phyloP scores from a whole-genome alignment of 192 early-diverging fungal genomes.

The Linnemannia zychae region DNA sequence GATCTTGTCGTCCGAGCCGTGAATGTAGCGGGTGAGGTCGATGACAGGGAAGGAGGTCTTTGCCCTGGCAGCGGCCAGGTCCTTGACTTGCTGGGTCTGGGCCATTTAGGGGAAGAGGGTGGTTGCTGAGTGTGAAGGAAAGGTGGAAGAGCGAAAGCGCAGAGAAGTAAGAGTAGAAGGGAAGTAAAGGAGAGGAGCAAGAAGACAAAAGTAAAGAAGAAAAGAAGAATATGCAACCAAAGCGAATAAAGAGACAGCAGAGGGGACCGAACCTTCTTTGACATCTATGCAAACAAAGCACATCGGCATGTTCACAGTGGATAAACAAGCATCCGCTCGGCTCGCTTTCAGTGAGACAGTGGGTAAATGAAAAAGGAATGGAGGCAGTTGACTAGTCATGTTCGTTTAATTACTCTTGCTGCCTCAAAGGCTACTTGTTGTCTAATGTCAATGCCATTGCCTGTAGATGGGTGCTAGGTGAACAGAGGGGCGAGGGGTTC shows the following conservation, averaged over 20 bases:
- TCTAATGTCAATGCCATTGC: too few species aligned
- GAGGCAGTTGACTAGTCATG: too few species aligned
- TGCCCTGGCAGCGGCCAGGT: conserved; percentile 45
- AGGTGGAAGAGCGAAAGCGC: not conserved
- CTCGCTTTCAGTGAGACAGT: not conserved
- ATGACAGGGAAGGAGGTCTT: conserved; percentile 41
- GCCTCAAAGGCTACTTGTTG: not conserved
- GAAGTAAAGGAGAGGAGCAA: conserved; percentile 1
- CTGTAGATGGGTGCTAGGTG: too few species aligned
- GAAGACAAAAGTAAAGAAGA: not conserved
- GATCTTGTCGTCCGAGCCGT: conserved; percentile 43
- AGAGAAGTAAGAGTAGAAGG: not conserved
- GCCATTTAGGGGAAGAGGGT: conserved; percentile 5
- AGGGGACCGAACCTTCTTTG: not conserved
- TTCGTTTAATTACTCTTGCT: too few species aligned
- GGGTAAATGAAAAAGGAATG: not conserved
- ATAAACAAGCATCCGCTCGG: conserved; percentile 1
- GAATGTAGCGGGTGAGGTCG: conserved; percentile 51
- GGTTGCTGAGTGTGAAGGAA: not conserved
- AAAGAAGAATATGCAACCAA: not conserved
- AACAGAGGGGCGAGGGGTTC: too few species aligned
- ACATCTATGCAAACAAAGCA: not conserved
- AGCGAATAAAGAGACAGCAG: not conserved
- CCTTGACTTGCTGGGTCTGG: conserved; percentile 35
- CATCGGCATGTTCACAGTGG: too few species aligned